Base-by-base conservation (phyloP, 106 monocot species). In the Posidonia australis region DNA sequence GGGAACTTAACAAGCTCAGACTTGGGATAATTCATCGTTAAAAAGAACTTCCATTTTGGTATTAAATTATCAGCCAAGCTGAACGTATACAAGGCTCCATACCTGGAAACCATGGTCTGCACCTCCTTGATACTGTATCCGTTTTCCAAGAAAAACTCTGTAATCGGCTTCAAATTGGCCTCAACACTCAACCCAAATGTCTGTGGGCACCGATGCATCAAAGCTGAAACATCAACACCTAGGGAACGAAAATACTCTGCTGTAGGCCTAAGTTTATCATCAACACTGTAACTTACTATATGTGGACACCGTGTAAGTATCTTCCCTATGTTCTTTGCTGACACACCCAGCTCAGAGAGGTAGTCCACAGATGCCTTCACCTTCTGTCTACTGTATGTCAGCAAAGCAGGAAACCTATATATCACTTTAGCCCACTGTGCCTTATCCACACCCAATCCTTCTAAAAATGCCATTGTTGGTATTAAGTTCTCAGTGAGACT, bases 21-120 rank as follows among this genome's bases (percentile, higher is more conserved):
- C 43, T 60, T 67, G 9, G 90, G 84, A 42, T 90, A 98, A 10
- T 72, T 84, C 84, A 79, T 87, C 5, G 78, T 81, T 30, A 83
- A 55, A 70, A 98, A 98, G 58, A 64, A 98, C n/a, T 87, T 65
- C 87, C 90, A 98, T 63, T 98, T 98, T 1, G 96, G 96, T n/a
- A 58, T 64, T 74, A 98, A 25, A 51, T 98, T 98, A 9, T 73
- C 81, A 36, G 52, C 36, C 77, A 98, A 79, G 49, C 90, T 90
- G 55, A 98, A 89, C 1, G 96, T 98, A 67, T 90, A 90, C 45
- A 98, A 66, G 24, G 90, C 79, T 32, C 82, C 90, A 43, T 82
- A 98, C 59, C 77, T 78, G 4, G 82, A 65, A 52, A 87, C 86
- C 96, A 98, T 98, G 20, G 58, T 78, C 31, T 76, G 58, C 45